Evolutionary conservation across 164 flowering plant genomes (phyloP).

Genomic region (Vitis rotundifolia): DNA sequence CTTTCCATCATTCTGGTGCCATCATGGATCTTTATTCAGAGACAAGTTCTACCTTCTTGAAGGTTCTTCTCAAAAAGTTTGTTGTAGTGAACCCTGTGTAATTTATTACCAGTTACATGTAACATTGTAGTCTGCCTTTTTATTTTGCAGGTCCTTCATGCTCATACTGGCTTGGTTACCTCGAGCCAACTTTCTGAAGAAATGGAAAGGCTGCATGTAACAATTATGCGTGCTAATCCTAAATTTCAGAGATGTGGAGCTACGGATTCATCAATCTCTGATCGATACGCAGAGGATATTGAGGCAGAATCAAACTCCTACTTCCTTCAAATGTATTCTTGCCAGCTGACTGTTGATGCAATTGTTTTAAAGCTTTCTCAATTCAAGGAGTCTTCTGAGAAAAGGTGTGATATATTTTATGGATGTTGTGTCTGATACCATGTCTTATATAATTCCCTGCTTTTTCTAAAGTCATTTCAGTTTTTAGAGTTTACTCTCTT

Average conservation of each 20-base stretch:
- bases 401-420: constrained; percentile 45
- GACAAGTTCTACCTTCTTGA: constrained; percentile 52
- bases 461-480: neutral
- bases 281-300: constrained; percentile 69
- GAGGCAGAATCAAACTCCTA: constrained; percentile 86
- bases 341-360: constrained; percentile 66
- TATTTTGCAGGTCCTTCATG: constrained; percentile 69
- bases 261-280: constrained; percentile 55
- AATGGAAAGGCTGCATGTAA: constrained; percentile 54
- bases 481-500: too few species aligned
- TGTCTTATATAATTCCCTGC: neutral
- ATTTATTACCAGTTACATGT: neutral
- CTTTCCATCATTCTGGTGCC: constrained; percentile 55
- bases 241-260: constrained; percentile 56
- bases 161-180: constrained; percentile 43
- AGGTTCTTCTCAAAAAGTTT: constrained; percentile 43
- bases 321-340: constrained; percentile 84
- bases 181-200: constrained; percentile 67
- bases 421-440: neutral
- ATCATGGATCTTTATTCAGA: constrained; percentile 49
- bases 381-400: constrained; percentile 77
- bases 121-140: neutral
- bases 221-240: constrained; percentile 40
- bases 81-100: neutral
- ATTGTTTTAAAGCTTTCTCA: constrained; percentile 89